Percentiles rank a stretch among this genome's conserved stretches.
These are phyloP conservation scores for Trametes villosa DNA, from an alignment of 768 basidiomycete genomes.

Conservation along the genomic window DNA sequence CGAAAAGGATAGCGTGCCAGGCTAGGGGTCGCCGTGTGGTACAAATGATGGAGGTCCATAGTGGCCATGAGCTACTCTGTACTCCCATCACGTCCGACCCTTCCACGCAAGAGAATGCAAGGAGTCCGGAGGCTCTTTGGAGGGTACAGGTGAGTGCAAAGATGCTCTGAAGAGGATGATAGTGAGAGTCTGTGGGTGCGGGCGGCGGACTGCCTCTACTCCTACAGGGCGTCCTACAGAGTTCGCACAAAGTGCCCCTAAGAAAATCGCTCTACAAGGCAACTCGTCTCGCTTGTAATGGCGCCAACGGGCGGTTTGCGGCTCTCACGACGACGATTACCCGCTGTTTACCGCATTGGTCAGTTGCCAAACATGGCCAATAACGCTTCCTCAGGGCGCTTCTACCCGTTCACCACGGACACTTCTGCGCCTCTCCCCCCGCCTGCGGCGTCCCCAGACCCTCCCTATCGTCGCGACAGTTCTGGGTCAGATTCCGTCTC, in stretches of 20 bases:
- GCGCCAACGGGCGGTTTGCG: conserved; percentile 2
- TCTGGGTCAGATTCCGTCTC: conserved; percentile 26
- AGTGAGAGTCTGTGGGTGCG: no score
- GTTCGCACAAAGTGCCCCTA: conserved; percentile 23
- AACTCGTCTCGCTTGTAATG: conserved; percentile 5
- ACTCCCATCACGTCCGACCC: no score
- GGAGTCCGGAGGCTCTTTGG: no score
- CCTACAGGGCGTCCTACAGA: no score
- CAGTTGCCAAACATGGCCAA: conserved; percentile 29
- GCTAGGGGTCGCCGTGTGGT: no score
- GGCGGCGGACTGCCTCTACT: no score
- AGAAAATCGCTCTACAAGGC: conserved; percentile 6
- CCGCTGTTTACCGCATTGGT: conserved; percentile 26
- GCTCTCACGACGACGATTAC: conserved; percentile 27
- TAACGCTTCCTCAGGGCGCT: conserved; percentile 27
- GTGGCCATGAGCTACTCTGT: no score
- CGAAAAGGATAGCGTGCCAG: no score
- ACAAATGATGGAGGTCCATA: no score
- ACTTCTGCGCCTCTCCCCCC: conserved; percentile 19
- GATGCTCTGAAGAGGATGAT: no score
- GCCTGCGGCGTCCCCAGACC: conserved; percentile 15
- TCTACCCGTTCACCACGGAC: conserved; percentile 22
- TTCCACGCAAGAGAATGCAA: no score
- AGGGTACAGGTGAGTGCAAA: no score
- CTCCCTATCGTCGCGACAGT: conserved; percentile 13